Base-by-base conservation (phyloP, 192 early-diverging fungal genomes). In the Podila clonocystis region DNA sequence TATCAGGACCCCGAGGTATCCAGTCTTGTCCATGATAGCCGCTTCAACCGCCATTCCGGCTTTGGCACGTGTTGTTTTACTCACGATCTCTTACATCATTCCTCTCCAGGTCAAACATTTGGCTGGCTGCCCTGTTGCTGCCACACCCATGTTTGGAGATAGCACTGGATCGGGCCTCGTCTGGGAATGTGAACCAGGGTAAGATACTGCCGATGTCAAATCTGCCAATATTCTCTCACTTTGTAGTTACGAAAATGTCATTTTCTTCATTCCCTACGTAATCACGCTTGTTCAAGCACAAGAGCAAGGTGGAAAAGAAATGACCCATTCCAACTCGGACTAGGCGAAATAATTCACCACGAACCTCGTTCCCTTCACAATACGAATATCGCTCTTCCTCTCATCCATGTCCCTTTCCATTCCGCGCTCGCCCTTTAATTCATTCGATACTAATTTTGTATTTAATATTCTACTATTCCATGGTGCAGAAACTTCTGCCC, bases 101-200 rank as follows among this genome's bases (percentile, higher is more conserved):
- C 34, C 9, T 36, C 34, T 36, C 9, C 8, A 36, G 50, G 50
- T 52, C 1, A 17, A 17, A 52, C 17, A 70, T 50, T 45, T 76
- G 5, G 55, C 50, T 26, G 75, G 69, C 6, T 78, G 75, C 26
- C 49, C 68, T 55, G 75, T 78, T 9, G 75, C 69, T 13, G 34
- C 41, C 0, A 78, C 75, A 28, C 75, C 75, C 2, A 36, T 36
- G 1, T 30, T 8, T 19, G 1, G 49, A 41, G 58, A 70, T 2
- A 63, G 70, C 15, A 72, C 75, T 6, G 64, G 68, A 7, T 70
- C 69, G 1, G 75, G 75, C 0, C 50, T 78, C 26, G 58, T 67
- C 8, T 78, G 75, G 75, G 59, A 67, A 62, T 78, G 75, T 30
- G 69, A 78, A 30, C 65, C 75, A 34, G 75, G 75, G 75, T 78